Evolutionary conservation across 2,329 filamentous ascomycete genomes (phyloP).

Genomic region (Hypocreales sp.): DNA sequence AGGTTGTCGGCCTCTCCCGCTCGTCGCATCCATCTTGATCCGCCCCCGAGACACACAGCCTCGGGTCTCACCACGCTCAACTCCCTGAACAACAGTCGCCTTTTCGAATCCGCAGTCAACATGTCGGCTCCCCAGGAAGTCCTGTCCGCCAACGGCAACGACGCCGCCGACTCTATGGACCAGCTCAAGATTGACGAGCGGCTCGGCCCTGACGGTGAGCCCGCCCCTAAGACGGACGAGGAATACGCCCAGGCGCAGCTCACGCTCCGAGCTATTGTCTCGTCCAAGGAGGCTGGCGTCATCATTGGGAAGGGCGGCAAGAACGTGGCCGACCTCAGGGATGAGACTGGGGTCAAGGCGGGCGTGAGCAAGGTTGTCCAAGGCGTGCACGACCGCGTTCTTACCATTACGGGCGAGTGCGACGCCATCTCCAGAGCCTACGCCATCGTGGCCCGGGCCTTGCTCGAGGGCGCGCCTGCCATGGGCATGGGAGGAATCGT

Average conservation of each 20-base stretch:
- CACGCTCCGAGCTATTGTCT: conserved; percentile 92
- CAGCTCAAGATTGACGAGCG: conserved; percentile 52
- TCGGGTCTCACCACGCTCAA: too few relatives aligned
- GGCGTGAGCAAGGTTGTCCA: conserved; percentile 98
- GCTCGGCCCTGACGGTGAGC: conserved; percentile 59
- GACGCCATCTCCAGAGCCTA: conserved; percentile 86
- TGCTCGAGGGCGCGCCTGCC: conserved; percentile 84
- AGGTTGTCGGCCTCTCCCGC: too few relatives aligned
- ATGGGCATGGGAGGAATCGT: conserved; percentile 93
- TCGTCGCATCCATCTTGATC: too few relatives aligned
- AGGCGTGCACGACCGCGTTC: conserved; percentile 89
- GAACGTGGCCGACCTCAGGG: conserved; percentile 91
- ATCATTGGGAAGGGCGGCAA: conserved; percentile 98
- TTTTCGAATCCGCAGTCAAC: conserved; percentile 1
- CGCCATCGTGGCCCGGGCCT: conserved; percentile 75
- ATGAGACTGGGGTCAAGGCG: conserved; percentile 95
- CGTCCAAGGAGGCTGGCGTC: conserved; percentile 95
- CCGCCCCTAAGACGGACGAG: conserved; percentile 81
- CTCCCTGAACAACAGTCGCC: too few relatives aligned
- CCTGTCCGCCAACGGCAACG: conserved; percentile 41
- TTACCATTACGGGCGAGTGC: conserved; percentile 85
- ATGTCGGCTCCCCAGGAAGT: conserved; percentile 51
- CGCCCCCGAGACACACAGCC: too few relatives aligned
- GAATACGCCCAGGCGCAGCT: conserved; percentile 89
- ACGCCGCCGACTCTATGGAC: conserved; percentile 45